Conservation (phyloP, 768 basidiomycete species). For the Ephemerocybe angulata region DNA sequence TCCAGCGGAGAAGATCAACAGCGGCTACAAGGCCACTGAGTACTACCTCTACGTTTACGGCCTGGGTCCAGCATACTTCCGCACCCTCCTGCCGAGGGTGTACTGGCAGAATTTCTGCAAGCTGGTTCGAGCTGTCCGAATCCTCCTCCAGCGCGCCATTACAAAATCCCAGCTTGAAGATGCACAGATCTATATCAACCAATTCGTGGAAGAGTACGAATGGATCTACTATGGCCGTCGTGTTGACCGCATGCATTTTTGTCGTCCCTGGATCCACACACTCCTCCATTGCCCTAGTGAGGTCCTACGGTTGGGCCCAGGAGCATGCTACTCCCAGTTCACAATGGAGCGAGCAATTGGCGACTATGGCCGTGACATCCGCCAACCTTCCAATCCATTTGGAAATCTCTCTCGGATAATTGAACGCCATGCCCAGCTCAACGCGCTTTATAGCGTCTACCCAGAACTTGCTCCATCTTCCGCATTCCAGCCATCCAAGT, state of each 20-base stretch:
- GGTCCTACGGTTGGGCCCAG: conserved; percentile 9
- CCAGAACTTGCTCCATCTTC: neutral
- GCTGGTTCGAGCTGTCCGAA: conserved; percentile 21
- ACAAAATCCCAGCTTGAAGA: conserved; percentile 13
- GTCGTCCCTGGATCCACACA: conserved; percentile 8
- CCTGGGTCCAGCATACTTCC: conserved; percentile 6
- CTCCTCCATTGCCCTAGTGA: conserved; percentile 22
- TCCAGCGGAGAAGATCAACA: conserved; percentile 9
- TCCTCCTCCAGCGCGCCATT: conserved; percentile 25
- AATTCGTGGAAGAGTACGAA: conserved; percentile 33
- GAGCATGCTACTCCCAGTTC: conserved; percentile 8
- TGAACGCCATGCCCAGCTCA: conserved; percentile 15
- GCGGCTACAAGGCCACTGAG: conserved; percentile 5
- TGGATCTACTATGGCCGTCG: conserved; percentile 3
- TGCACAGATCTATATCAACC: conserved; percentile 20
- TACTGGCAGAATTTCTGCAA: conserved; percentile 32
- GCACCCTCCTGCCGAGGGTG: conserved; percentile 19
- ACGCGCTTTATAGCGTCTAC: conserved; percentile 15
- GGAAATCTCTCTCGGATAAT: conserved; percentile 21
- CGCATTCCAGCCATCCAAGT: neutral
- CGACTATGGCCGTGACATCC: conserved; percentile 25
- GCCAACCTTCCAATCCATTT: conserved; percentile 25
- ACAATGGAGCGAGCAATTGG: conserved; percentile 31
- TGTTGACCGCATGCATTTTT: conserved; percentile 1
- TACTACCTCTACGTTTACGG: conserved; percentile 3